Conservation (phyloP, 176 grass and related monocot species). For the Thalia dealbata region DNA sequence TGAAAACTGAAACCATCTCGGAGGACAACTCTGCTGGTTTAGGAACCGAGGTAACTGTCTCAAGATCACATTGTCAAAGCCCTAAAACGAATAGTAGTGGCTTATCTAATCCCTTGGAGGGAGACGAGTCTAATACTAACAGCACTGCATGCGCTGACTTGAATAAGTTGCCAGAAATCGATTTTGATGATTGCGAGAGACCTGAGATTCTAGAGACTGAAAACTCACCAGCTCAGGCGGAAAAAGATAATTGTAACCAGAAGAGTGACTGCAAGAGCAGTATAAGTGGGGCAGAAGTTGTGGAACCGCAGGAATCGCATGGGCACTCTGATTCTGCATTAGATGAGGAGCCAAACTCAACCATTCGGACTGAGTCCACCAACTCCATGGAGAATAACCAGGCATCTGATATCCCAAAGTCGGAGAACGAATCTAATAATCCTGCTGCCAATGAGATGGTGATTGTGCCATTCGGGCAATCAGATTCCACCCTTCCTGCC, state of each 20-base stretch:
- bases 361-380: conserved; percentile 50
- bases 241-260: conserved; percentile 16
- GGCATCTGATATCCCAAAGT: conserved; percentile 27
- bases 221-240: conserved; percentile 28
- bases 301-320: conserved; percentile 47
- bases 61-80: conserved; percentile 35
- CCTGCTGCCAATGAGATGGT: conserved; percentile 26
- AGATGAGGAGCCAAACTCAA: conserved; percentile 77
- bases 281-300: conserved; percentile 34
- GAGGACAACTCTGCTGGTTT: conserved; percentile 31
- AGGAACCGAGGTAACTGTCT: conserved; percentile 15
- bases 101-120: conserved; percentile 78
- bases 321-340: conserved; percentile 69
- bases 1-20: conserved; percentile 37
- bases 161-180: conserved; percentile 82
- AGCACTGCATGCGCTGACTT: conserved; percentile 73
- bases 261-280: conserved; percentile 12
- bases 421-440: conserved; percentile 53
- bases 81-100: conserved; percentile 75
- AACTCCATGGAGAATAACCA: conserved; percentile 40
- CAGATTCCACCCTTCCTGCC: conserved; percentile 44
- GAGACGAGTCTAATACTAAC: conserved; percentile 81
- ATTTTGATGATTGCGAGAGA: conserved; percentile 81
- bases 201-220: conserved; percentile 49
- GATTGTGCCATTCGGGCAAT: conserved; percentile 38